Evolutionary conservation across 768 basidiomycete species (phyloP), one percentile per base, ranked within the genome.

Genomic region (Coprinopsis sp.): DNA sequence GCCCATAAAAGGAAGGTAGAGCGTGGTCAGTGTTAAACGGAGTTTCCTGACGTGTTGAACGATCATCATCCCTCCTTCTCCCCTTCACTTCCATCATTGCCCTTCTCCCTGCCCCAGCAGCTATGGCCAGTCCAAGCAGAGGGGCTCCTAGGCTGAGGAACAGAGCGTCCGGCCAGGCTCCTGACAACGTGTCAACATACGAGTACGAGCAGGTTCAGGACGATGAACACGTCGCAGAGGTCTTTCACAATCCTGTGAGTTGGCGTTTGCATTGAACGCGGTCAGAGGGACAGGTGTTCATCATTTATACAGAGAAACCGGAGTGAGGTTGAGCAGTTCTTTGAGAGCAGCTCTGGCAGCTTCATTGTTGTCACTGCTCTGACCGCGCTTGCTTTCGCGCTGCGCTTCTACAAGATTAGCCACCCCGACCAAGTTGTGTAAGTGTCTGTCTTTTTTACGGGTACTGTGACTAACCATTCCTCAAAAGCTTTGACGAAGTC

Each of bases 341-440:
- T 89, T 37, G 84, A 89, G 58, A 77, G 81, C 13, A 68, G 70
- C 37, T 70, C 73, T 46, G 83, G 78, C 39, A 90, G 84, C 64
- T 67, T 73, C 49, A 65, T 75, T 22, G 72, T 84, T n/a, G 78
- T 87, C 34, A 72, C 70, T 36, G 57, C 74, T 13, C 72, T 91
- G 34, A 92, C 91, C 16, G 71, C 78, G 3, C 63, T 91, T 40
- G 87, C 91, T 18, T 90, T 93, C 62, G 82, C 81, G 16, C 60
- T 92, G 51, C 83, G 93, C 27, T 93, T 94, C 70, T 95, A 89
- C 76, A 91, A 94, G 72, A 91, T 95, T 62, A 90, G 85, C 61
- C 84, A 90, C 61, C 93, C 92, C 34, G 90, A 93, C 73, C 87
- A 92, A 70, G 91, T 94, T 51, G 91, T 94, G 90, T 92, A 67